A percentile compares a stretch with the other conserved stretches of the same genome.
Evolutionary conservation across 345 rosid genomes (phyloP).

Genomic region (Sisymbrium altissimum): DNA sequence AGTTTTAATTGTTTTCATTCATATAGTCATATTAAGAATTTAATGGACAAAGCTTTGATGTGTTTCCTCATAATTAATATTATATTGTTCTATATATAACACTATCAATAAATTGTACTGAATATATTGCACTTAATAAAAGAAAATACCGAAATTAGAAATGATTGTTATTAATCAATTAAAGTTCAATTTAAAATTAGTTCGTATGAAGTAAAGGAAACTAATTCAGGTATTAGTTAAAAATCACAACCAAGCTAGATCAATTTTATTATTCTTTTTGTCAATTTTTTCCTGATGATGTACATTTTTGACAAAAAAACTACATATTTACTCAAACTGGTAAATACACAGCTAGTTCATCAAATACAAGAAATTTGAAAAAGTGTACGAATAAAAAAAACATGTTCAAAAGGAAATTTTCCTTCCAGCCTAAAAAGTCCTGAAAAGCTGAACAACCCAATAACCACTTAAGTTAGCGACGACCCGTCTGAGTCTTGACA

Average conservation of each 20-base stretch:
- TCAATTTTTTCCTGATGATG: neutral
- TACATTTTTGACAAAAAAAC: neutral
- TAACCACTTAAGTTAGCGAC: conserved; percentile 28
- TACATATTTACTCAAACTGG: neutral
- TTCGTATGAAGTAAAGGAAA: too few relatives aligned
- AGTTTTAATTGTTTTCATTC: neutral
- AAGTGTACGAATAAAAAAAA: neutral
- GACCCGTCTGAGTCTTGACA: conserved; percentile 4
- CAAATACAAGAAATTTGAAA: neutral
- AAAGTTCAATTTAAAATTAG: neutral
- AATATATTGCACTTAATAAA: neutral
- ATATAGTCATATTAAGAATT: neutral
- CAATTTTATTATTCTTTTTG: neutral
- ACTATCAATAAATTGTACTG: neutral
- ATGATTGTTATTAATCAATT: neutral
- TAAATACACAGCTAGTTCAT: neutral
- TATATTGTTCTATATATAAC: neutral
- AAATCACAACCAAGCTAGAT: neutral
- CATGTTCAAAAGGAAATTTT: neutral
- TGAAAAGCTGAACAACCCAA: conserved; percentile 6
- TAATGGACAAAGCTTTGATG: neutral
- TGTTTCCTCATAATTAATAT: neutral
- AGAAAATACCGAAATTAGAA: neutral
- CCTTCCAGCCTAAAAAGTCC: conserved; percentile 7
- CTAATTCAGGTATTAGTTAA: neutral